phyloP scores from a whole-genome alignment of 2,329 filamentous ascomycete species.

The Trichoderma atroviride region DNA sequence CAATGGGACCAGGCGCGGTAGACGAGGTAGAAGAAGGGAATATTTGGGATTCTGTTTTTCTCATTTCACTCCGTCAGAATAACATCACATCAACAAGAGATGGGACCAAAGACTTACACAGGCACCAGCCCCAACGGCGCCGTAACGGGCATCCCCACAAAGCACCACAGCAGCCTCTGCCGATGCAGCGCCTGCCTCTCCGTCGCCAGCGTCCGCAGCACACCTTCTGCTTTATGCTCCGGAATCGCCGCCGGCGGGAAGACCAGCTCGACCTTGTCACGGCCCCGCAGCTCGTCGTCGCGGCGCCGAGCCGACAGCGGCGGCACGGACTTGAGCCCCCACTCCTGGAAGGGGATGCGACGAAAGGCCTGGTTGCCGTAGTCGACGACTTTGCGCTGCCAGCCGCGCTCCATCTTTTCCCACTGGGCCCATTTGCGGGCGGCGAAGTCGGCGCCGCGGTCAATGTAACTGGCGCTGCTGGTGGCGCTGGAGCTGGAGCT shows the following conservation, averaged over 20 bases:
- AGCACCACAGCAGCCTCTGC: slow-evolving; percentile 76
- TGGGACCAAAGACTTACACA: slow-evolving; percentile 62
- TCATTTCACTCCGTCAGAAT: not conserved
- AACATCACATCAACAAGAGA: not conserved
- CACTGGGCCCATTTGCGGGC: slow-evolving; percentile 79
- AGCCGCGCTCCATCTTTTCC: slow-evolving; percentile 82
- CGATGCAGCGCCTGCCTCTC: slow-evolving; percentile 80
- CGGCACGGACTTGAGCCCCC: slow-evolving; percentile 93
- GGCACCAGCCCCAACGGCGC: slow-evolving; percentile 83
- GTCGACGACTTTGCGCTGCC: slow-evolving; percentile 83
- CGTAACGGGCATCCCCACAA: slow-evolving; percentile 80
- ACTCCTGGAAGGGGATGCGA: slow-evolving; percentile 94
- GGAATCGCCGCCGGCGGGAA: slow-evolving; percentile 75
- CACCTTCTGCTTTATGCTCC: slow-evolving; percentile 60
- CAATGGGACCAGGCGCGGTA: slow-evolving; percentile 94
- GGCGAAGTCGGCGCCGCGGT: slow-evolving; percentile 71
- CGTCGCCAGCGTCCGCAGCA: slow-evolving; percentile 73
- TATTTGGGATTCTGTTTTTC: slow-evolving; percentile 72
- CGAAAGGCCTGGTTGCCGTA: slow-evolving; percentile 86
- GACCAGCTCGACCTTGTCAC: slow-evolving; percentile 70
- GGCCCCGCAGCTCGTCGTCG: slow-evolving; percentile 63
- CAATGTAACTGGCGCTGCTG: slow-evolving; percentile 59
- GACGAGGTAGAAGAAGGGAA: slow-evolving; percentile 94
- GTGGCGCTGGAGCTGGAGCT: slow-evolving; percentile 31
- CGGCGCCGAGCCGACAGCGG: slow-evolving; percentile 70